Base-by-base conservation (phyloP, 2,329 filamentous ascomycete genomes). In the Ophidiomyces ophidiicola region DNA sequence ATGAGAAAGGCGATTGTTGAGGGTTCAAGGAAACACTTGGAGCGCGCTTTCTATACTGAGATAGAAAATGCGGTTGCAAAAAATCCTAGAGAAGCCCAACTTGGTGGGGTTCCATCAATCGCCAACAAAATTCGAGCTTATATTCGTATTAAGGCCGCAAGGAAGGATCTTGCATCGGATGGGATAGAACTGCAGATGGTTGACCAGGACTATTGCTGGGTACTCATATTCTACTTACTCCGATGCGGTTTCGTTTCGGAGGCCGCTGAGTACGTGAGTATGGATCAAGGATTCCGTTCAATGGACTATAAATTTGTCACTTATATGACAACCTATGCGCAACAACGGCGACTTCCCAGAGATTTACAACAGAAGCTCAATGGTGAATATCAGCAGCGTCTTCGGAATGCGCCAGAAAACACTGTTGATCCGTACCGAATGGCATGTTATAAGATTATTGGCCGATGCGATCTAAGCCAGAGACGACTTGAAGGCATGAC, bases 391-490 rank as follows among this genome's bases (percentile, higher is more conserved):
- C 81, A 81, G 36, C 83, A 92, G 57, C 79, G 86, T 32, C 74
- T 79, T 18, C 80, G 84, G 47, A 84, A 92, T 52, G 83, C 83
- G 0, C 82, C 84, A 0, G 83, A 90, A 43, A 80, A 87, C 55
- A 82, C 83, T 1, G 78, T 92, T 47, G 90, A 98, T 57, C 90
- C 90, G 18, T 98, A 92, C 66, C 79, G 86, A 39, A 87, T 94
- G 77, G 87, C 88, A 33, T 94, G 90, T 59, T 96, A 96, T 71
- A 96, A 98, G 69, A 79, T 98, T 45, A 81, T 98, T 50, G 90
- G 92, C 32, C 85, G 76, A 35, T 79, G 75, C 53, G 76, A 80
- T 46, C 62, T 79, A 43, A 65, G 60, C 33, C 66, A 68, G 30
- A 66, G 73, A 39, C 73, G 64, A 43, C 59, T 80, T 24, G 73